These are phyloP conservation scores for Clonostachys byssicola DNA, from an alignment of 2,329 filamentous ascomycete genomes.

Conservation along the genomic window DNA sequence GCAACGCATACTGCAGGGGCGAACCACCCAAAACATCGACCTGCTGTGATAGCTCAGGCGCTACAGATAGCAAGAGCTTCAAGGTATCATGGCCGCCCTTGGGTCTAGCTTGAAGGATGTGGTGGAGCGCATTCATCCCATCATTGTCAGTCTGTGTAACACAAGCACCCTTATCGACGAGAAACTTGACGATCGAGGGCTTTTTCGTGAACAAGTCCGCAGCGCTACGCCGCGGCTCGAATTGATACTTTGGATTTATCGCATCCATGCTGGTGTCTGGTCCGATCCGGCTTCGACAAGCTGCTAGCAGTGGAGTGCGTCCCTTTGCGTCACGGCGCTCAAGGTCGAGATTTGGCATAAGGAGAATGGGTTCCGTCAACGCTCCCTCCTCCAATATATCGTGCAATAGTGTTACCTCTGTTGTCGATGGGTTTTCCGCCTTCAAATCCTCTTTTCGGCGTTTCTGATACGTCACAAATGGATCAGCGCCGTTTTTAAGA, in stretches of 20 bases:
- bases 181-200: neutral
- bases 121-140: neutral
- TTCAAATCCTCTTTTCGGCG: neutral
- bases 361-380: neutral
- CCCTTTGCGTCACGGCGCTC: neutral
- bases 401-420: neutral
- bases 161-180: neutral
- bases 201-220: neutral
- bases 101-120: neutral
- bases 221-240: neutral
- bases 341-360: neutral
- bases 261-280: neutral
- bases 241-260: neutral
- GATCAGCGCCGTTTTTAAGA: neutral
- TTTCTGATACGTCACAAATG: neutral
- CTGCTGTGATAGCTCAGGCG: neutral
- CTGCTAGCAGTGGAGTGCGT: neutral
- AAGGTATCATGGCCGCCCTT: too few species aligned
- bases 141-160: neutral
- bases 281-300: neutral
- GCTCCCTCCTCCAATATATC: neutral
- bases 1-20: neutral
- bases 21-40: neutral
- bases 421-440: neutral
- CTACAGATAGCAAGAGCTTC: neutral